Base-by-base conservation (phyloP, 768 basidiomycete genomes). In the Daedaleopsis nitida region DNA sequence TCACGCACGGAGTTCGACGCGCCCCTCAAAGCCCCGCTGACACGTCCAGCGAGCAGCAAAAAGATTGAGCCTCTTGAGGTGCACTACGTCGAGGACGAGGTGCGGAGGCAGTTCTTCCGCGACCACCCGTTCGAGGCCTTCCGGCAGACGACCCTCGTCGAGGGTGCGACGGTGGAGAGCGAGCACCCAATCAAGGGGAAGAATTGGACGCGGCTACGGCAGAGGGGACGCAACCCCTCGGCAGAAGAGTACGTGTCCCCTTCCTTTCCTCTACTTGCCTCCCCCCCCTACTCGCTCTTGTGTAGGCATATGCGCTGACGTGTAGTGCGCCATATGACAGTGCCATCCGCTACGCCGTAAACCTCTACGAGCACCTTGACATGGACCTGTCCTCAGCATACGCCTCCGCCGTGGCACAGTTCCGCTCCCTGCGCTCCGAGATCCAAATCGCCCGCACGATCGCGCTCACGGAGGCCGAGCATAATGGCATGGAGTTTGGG, bases 91-190 rank as follows among this genome's bases (percentile, higher is more conserved):
- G 94, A 96, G 71, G 97, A 99, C 73, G 80, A 83, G 63, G 78
- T 98, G 59, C 86, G 97, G 38, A 81, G 86, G 57, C 92, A 92
- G 72, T 98, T 99, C 81, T 98, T 96, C 79, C 80, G 81, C 44
- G 97, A 99, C 77, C 96, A 97, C 72, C 95, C 97, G 8, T 97
- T 97, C 70, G 96, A 99, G 76, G 89, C 94, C 1, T 91, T 96
- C 75, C 81, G 96, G 45, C 86, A 94, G 1, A 79, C 80, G 10
- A 86, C 83, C 12, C 72, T 99, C 54, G 84, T 92, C 0, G 97
- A 99, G 75, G 81, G 80, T 16, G 85, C 78, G 19, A 73, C 72
- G 17, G 78, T 92, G 52, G 80, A 83, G 69, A 76, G 80, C 19
- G 78, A 82, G 45, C 84, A 89, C 68, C 80, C 81, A 16, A 69